Evolutionary conservation across 176 grass and related monocot genomes (phyloP).

Genomic region (Panicum miliaceum): DNA sequence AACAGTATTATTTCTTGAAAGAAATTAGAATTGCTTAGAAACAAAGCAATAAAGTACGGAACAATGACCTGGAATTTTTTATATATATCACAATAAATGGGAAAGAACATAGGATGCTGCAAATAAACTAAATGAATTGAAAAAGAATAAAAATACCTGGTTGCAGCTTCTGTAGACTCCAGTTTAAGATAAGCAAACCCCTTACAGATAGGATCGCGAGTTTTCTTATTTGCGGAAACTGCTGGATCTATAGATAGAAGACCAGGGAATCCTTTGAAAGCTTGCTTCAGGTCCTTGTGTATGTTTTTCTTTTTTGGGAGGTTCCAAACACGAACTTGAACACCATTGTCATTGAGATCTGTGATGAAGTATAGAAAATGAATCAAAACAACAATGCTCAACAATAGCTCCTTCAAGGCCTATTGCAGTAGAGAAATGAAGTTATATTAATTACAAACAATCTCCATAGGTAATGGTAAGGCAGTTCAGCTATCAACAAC

Average conservation of each 20-base stretch:
- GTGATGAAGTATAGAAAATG: constrained; percentile 26
- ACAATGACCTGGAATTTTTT: constrained; percentile 6
- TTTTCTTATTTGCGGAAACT: constrained; percentile 80
- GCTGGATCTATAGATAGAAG: constrained; percentile 71
- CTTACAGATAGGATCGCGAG: constrained; percentile 92
- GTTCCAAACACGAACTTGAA: constrained; percentile 72
- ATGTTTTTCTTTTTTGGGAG: constrained; percentile 98
- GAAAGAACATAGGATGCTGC: background rate
- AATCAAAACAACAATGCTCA: constrained; percentile 28
- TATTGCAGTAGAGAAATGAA: background rate
- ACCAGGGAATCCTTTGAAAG: constrained; percentile 86
- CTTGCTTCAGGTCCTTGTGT: constrained; percentile 79
- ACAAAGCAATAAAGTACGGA: constrained; percentile 19
- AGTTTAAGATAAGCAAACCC: constrained; percentile 84
- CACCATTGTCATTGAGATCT: constrained; percentile 40
- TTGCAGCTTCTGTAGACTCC: constrained; percentile 62
- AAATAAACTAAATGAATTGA: background rate
- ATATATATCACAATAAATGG: constrained; percentile 16
- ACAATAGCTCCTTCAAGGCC: background rate
- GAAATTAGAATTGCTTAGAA: background rate
- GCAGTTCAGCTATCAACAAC: background rate
- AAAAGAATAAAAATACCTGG: constrained; percentile 57
- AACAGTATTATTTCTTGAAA: background rate
- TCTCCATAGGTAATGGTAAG: background rate
- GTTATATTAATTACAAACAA: background rate